Base-by-base conservation (phyloP, 495 filamentous ascomycete genomes). In the Friedmanniomyces endolithicus region DNA sequence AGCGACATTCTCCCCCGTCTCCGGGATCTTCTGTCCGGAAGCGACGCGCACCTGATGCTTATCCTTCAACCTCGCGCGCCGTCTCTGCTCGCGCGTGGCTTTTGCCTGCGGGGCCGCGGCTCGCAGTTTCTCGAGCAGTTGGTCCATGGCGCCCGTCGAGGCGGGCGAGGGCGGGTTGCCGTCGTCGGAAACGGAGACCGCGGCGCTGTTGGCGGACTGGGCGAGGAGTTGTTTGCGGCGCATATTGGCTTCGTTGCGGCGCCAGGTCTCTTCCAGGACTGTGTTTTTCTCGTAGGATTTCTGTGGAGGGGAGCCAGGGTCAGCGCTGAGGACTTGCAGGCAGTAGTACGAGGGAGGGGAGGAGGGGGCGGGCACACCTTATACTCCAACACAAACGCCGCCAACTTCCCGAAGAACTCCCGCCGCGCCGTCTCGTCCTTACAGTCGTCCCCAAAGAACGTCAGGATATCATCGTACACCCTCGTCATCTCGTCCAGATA, bases 331-430 rank as follows among this genome's bases (percentile, higher is more conserved):
- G n/a, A n/a, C n/a, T n/a, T n/a, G n/a, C n/a, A n/a, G n/a, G n/a
- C n/a, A n/a, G n/a, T 14, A 48, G 51, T 8, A 24, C 16, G n/a
- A 47, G 11, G 8, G 19, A 44, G 17, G 2, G 16, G 8, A 43
- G 1, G 2, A 53, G 17, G 14, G 17, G 17, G n/a, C 2, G 50
- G 14, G 68, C 78, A 63, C 68, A 84, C 83, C 80, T 84, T 95
- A 86, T 90, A 98, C 70, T 96, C 94, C 23, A 73, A 71, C 58
- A 98, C 80, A 74, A 98, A 98, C 20, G 77, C 69, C n/a, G 89
- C 88, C 61, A 98, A 78, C 73, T 97, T 97, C 48, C 83, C 76
- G 62, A 98, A 98, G 78, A 98, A 98, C 65, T 95, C 90, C 57
- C 94, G 79, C 52, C 90, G 80, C n/a, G 89, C 87, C 66, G 86